Evolutionary conservation across 2,329 filamentous ascomycete species (phyloP).

Genomic region (Venturiaceae sp.): DNA sequence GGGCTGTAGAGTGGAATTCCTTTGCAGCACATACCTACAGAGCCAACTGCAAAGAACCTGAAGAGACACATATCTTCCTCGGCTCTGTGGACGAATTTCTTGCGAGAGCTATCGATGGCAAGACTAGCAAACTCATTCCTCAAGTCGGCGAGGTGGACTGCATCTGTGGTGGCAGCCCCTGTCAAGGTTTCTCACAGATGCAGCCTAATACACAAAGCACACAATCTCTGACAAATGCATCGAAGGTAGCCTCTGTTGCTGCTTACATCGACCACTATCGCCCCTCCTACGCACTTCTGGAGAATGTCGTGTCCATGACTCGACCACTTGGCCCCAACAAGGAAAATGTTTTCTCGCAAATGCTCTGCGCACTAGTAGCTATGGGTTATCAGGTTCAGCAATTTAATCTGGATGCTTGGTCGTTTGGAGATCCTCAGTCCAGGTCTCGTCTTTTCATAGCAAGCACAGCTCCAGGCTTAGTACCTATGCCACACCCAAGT

Average conservation of each 20-base stretch:
- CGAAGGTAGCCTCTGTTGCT: constrained; percentile 66
- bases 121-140: constrained; percentile 40
- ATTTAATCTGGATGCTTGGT: constrained; percentile 59
- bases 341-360: constrained; percentile 60
- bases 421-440: constrained; percentile 55
- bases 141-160: constrained; percentile 55
- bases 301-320: constrained; percentile 66
- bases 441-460: constrained; percentile 61
- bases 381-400: constrained; percentile 68
- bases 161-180: constrained; percentile 65
- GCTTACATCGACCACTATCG: constrained; percentile 66
- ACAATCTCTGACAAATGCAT: constrained; percentile 58
- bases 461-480: constrained; percentile 57
- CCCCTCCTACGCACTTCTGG: constrained; percentile 64
- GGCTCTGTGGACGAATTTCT: constrained; percentile 67
- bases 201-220: constrained; percentile 49
- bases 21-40: constrained; percentile 63
- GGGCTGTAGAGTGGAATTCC: constrained; percentile 56
- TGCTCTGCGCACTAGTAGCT: constrained; percentile 63
- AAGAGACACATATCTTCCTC: constrained; percentile 45
- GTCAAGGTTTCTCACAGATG: constrained; percentile 61
- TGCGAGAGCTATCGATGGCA: constrained; percentile 41
- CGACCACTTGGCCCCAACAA: constrained; percentile 23
- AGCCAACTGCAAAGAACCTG: constrained; percentile 47
- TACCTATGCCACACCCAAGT: constrained; percentile 44